These are phyloP conservation scores for Aspergillus flavus DNA, from an alignment of 2,329 filamentous ascomycete species.

Conservation along the genomic window DNA sequence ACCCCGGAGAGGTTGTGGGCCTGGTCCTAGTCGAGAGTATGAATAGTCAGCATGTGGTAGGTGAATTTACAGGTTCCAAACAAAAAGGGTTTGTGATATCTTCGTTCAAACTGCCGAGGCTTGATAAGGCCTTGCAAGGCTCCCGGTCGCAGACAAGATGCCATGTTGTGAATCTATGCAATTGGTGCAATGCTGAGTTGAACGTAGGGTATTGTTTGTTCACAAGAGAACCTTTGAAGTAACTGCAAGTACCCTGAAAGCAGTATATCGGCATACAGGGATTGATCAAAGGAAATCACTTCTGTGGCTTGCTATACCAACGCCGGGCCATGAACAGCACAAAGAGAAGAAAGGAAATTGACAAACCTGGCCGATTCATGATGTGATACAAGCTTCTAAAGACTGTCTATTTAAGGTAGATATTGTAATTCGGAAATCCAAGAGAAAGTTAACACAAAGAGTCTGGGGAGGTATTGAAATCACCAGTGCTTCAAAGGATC, in stretches of 20 bases:
- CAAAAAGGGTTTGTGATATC: background rate
- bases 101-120: background rate
- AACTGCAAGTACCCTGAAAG: background rate
- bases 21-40: conserved; percentile 43
- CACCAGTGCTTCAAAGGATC: conserved; percentile 20
- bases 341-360: conserved; percentile 30
- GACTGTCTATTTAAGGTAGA: conserved; percentile 17
- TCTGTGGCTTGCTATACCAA: conserved; percentile 12
- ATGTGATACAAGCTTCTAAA: conserved; percentile 21
- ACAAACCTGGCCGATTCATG: conserved; percentile 56
- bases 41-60: conserved; percentile 15
- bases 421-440: conserved; percentile 7
- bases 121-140: background rate
- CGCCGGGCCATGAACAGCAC: conserved; percentile 20
- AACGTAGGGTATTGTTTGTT: conserved; percentile 1
- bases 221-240: conserved; percentile 6
- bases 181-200: conserved; percentile 22
- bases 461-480: conserved; percentile 14
- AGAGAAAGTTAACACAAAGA: conserved; percentile 7
- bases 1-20: conserved; percentile 54
- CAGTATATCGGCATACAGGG: background rate
- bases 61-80: background rate
- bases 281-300: background rate
- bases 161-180: conserved; percentile 20
- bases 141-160: conserved; percentile 25